A percentile compares a stretch with the other conserved stretches of the same genome.
These are phyloP conservation scores for Aegle marmelos DNA, from an alignment of 345 rosid species.

Conservation along the genomic window DNA sequence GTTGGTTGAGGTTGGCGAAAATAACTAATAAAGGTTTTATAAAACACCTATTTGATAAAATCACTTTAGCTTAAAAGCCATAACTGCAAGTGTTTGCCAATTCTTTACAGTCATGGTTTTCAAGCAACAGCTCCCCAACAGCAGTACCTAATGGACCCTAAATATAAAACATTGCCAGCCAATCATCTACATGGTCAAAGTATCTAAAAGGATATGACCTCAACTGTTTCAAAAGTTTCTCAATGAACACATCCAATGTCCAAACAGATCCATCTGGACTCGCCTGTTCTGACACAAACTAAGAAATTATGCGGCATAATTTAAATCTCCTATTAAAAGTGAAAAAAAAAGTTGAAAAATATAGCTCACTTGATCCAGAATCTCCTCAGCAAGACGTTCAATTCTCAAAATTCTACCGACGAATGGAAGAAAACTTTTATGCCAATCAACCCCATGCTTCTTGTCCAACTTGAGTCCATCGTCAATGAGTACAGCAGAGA, in stretches of 20 bases:
- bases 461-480: slow-evolving; percentile 85
- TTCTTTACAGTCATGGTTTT: too few species aligned
- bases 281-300: slow-evolving; percentile 38
- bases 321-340: background rate
- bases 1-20: too few species aligned
- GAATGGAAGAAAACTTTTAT: slow-evolving; percentile 48
- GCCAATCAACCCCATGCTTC: slow-evolving; percentile 73
- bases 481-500: slow-evolving; percentile 80
- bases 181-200: background rate
- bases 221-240: slow-evolving; percentile 48
- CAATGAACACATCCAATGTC: slow-evolving; percentile 64
- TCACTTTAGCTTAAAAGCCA: too few species aligned
- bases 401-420: slow-evolving; percentile 82
- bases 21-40: too few species aligned
- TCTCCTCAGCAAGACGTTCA: slow-evolving; percentile 79
- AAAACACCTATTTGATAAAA: too few species aligned
- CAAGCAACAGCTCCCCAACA: too few species aligned
- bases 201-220: slow-evolving; percentile 79
- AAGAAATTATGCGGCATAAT: background rate
- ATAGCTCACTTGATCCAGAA: slow-evolving; percentile 54
- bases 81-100: too few species aligned
- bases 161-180: background rate
- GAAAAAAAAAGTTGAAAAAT: background rate
- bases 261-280: slow-evolving; percentile 47
- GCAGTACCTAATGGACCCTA: too few species aligned